Evolutionary conservation across 164 flowering plant genomes (phyloP).

Genomic region (Macadamia integrifolia): DNA sequence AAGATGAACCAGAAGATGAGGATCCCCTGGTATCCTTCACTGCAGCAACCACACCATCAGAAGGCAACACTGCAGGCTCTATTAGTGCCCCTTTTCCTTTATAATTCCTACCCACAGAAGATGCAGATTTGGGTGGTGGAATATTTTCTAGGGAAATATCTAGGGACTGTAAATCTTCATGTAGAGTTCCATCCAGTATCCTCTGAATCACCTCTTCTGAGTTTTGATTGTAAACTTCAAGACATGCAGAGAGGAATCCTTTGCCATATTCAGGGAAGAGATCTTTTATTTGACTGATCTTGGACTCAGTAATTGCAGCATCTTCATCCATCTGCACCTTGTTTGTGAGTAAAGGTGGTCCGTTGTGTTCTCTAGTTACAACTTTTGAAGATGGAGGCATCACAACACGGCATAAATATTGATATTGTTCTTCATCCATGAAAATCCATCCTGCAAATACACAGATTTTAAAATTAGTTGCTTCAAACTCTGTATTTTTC

Average conservation of each 20-base stretch:
- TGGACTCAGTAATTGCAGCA: slow-evolving; percentile 69
- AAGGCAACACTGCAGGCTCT: slow-evolving; percentile 29
- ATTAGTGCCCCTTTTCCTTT: slow-evolving; percentile 78
- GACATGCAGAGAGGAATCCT: slow-evolving; percentile 80
- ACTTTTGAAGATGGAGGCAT: slow-evolving; percentile 14
- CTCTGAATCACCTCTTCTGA: slow-evolving; percentile 95
- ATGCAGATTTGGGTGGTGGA: slow-evolving; percentile 35
- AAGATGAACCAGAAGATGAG: slow-evolving; percentile 41
- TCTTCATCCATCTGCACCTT: slow-evolving; percentile 55
- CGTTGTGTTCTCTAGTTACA: slow-evolving; percentile 16
- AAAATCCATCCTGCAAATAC: slow-evolving; percentile 69
- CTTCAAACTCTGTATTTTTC: background rate
- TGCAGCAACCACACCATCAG: slow-evolving; percentile 3
- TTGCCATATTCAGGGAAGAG: slow-evolving; percentile 91
- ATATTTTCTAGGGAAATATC: slow-evolving; percentile 55
- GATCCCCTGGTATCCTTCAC: slow-evolving; percentile 14
- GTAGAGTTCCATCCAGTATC: slow-evolving; percentile 85
- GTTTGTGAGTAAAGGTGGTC: slow-evolving; percentile 17
- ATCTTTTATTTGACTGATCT: slow-evolving; percentile 90
- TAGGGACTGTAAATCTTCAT: slow-evolving; percentile 63
- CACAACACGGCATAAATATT: slow-evolving; percentile 45
- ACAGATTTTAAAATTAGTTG: slow-evolving; percentile 4
- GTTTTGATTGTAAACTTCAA: slow-evolving; percentile 81
- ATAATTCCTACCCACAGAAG: slow-evolving; percentile 39
- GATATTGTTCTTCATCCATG: slow-evolving; percentile 69